Conservation (phyloP, 768 basidiomycete genomes). For the Tubosaeta sp. region DNA sequence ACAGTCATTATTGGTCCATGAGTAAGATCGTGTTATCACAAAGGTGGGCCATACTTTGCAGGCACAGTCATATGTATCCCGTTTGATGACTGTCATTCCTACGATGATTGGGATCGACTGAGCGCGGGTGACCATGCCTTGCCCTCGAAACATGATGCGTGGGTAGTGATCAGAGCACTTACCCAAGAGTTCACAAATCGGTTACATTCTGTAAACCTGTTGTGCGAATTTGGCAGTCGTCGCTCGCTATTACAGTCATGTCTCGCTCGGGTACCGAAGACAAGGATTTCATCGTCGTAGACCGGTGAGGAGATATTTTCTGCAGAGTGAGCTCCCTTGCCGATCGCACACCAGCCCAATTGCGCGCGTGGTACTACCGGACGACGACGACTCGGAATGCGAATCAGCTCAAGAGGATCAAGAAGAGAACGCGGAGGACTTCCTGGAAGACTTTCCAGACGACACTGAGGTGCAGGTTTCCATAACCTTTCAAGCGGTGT, state of each 20-base stretch:
- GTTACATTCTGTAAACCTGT: too few species aligned
- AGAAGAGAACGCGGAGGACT: conserved; percentile 55
- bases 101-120: too few species aligned
- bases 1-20: neutral
- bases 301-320: conserved; percentile 16
- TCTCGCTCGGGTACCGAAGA: conserved; percentile 18
- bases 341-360: conserved; percentile 18
- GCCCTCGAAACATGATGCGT: too few species aligned
- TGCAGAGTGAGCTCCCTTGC: neutral
- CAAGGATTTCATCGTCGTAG: conserved; percentile 20
- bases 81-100: neutral
- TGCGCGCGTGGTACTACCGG: conserved; percentile 51
- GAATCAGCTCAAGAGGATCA: conserved; percentile 41
- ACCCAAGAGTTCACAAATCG: too few species aligned
- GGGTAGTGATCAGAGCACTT: too few species aligned
- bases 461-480: conserved; percentile 65
- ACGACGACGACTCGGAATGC: conserved; percentile 30
- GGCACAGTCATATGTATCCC: neutral
- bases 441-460: conserved; percentile 75
- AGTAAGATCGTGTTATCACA: too few species aligned
- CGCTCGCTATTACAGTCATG: conserved; percentile 12
- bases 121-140: too few species aligned
- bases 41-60: too few species aligned
- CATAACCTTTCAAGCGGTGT: neutral
- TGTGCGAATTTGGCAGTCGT: neutral